Base-by-base conservation (phyloP, 2,329 filamentous ascomycete genomes). In the Macrophomina tecta region DNA sequence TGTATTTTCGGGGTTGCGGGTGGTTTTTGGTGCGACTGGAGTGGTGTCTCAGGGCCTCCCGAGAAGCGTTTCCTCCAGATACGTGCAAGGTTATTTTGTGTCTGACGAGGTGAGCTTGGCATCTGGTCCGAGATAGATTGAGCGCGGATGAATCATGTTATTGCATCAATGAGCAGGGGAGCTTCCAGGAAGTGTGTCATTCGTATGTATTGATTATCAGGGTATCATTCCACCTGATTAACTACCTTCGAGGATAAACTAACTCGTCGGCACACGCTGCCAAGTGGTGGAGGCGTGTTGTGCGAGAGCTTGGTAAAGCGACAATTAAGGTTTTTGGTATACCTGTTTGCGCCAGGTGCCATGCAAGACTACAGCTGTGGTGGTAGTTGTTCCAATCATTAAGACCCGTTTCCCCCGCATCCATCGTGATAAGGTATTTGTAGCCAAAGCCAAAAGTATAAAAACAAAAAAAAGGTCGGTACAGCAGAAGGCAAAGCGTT, bases 341-440 rank as follows among this genome's bases (percentile, higher is more conserved):
- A 62, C 45, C 58, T 62, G 58, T 62, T 28, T 61, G 58, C 58
- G 58, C 58, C 58, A 62, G 58, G 58, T 62, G 58, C 58, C 58
- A 62, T 62, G 58, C 58, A 62, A 49, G 58, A 62, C 58, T 49
- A 49, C 28, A 23, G 52, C 40, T 53, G 12, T 32, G 30, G 30
- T 38, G 23, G 23, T 23, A 23, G 23, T 23, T 23, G n/a, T 55
- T 40, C 32, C 52, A 8, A 38, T 55, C 52, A 62, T 62, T 62
- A 62, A 61, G 56, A 28, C 58, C 58, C 58, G 58, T 62, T 23
- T 32, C 58, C 36, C 46, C 58, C 58, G 58, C 40, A 62, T 62
- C 58, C 58, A 38, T 62, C 58, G 58, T 62, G 45, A 62, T 23
- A 48, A 49, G 23, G 42, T 36, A n/a, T 18, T 49, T 14, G 56